Conservation (phyloP, 2,329 filamentous ascomycete species). For the Aspergillus sp. region DNA sequence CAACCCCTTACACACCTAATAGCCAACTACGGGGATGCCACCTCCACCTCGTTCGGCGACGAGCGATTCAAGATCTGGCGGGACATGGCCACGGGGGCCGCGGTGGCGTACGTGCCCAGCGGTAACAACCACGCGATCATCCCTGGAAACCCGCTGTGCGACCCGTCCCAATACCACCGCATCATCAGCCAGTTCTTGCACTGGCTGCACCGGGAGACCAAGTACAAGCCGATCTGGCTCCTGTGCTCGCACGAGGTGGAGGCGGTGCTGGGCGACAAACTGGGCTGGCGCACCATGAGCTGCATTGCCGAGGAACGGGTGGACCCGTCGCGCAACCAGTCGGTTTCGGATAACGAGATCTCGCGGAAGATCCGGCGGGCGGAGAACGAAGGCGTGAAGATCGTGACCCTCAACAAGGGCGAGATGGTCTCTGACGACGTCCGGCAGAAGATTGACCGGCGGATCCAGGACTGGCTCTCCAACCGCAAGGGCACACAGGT, state of each 20-base stretch:
- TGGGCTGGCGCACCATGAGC: slow-evolving; percentile 82
- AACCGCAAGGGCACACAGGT: slow-evolving; percentile 78
- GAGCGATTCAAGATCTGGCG: slow-evolving; percentile 84
- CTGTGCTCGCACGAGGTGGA: slow-evolving; percentile 73
- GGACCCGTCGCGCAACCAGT: slow-evolving; percentile 60
- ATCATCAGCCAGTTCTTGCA: slow-evolving; percentile 68
- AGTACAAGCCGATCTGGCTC: slow-evolving; percentile 78
- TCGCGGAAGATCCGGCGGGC: slow-evolving; percentile 71
- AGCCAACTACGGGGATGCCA: slow-evolving; percentile 90
- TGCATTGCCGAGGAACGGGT: slow-evolving; percentile 85
- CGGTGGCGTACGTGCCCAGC: slow-evolving; percentile 71
- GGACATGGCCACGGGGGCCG: slow-evolving; percentile 68
- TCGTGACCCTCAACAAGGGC: slow-evolving; percentile 63
- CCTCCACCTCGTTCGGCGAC: slow-evolving; percentile 89
- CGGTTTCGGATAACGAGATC: slow-evolving; percentile 57
- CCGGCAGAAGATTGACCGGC: slow-evolving; percentile 59
- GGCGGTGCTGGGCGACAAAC: slow-evolving; percentile 66
- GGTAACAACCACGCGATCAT: slow-evolving; percentile 68
- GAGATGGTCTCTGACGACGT: slow-evolving; percentile 57
- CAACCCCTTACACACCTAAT: slow-evolving; percentile 80
- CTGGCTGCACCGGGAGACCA: slow-evolving; percentile 62
- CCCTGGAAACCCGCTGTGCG: slow-evolving; percentile 80
- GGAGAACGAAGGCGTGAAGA: slow-evolving; percentile 74
- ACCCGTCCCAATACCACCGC: slow-evolving; percentile 63
- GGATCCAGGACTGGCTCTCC: slow-evolving; percentile 70